Percentiles rank a stretch among this genome's conserved stretches.
Conservation (phyloP, 2,329 filamentous ascomycete species). For the Cladophialophora carrionii region DNA sequence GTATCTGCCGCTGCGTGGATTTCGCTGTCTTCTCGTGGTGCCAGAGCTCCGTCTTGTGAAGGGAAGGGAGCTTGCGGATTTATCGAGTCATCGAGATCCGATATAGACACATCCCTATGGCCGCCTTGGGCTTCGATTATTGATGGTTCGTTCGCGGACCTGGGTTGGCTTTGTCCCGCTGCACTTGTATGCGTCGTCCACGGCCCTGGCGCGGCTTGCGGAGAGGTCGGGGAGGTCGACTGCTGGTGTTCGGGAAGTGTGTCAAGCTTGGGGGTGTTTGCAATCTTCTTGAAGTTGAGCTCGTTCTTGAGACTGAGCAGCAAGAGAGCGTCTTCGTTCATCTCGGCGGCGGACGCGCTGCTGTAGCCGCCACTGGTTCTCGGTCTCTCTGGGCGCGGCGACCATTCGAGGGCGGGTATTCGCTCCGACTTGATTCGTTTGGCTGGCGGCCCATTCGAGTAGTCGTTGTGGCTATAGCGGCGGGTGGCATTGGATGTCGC, state of each 20-base stretch:
- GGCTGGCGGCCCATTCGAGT: conserved; percentile 55
- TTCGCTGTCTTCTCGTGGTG: background rate
- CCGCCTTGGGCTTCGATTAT: background rate
- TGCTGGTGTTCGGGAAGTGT: conserved; percentile 14
- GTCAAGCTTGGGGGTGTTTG: conserved; percentile 24
- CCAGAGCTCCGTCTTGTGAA: background rate
- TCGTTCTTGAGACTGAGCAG: conserved; percentile 48
- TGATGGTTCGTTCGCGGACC: conserved; percentile 2
- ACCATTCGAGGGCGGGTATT: conserved; percentile 49
- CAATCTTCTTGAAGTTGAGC: conserved; percentile 35
- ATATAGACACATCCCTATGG: background rate
- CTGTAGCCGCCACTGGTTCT: conserved; percentile 43
- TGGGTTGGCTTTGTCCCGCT: conserved; percentile 16
- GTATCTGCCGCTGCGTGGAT: background rate
- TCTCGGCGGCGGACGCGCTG: conserved; percentile 41
- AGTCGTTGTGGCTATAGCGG: conserved; percentile 40
- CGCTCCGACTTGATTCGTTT: conserved; percentile 66
- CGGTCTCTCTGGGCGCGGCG: conserved; percentile 39
- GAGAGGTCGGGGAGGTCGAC: conserved; percentile 20
- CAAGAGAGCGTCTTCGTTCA: conserved; percentile 54
- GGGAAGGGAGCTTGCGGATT: background rate
- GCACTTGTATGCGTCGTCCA: conserved; percentile 9
- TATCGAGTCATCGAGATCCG: conserved; percentile 5
- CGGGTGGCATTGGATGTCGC: conserved; percentile 41
- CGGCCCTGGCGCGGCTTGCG: background rate